Percentiles rank a stretch among this genome's conserved stretches.
phyloP scores from a whole-genome alignment of 2,329 filamentous ascomycete species.

The Alternaria solani region DNA sequence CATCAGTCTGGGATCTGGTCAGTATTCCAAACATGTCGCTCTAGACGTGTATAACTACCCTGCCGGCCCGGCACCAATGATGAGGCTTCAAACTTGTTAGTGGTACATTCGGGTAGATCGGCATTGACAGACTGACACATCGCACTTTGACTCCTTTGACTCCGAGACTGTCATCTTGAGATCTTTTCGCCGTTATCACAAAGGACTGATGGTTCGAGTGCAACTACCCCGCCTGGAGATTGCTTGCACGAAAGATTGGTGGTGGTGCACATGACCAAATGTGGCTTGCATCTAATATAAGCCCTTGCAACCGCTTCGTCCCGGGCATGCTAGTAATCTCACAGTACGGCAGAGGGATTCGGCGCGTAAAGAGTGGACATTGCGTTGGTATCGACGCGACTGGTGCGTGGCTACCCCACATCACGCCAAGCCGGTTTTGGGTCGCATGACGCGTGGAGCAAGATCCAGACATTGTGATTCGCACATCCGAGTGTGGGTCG shows the following conservation, averaged over 20 bases:
- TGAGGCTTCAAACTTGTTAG: slow-evolving; percentile 36
- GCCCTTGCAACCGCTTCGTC: not conserved
- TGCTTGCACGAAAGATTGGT: not conserved
- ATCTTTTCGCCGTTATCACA: slow-evolving; percentile 7
- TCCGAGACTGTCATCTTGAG: slow-evolving; percentile 35
- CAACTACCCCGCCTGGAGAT: not conserved
- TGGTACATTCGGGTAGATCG: not conserved
- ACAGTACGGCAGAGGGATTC: slow-evolving; percentile 31
- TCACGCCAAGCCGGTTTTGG: slow-evolving; percentile 20
- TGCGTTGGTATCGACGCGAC: not conserved
- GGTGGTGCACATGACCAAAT: not conserved
- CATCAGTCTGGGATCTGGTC: slow-evolving; percentile 42
- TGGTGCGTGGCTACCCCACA: slow-evolving; percentile 36
- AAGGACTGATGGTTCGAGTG: not conserved
- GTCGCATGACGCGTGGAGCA: slow-evolving; percentile 18
- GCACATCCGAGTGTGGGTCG: slow-evolving; percentile 7
- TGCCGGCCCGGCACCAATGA: slow-evolving; percentile 52
- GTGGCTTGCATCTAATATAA: slow-evolving; percentile 11
- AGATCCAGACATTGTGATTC: slow-evolving; percentile 19
- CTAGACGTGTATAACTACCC: not conserved
- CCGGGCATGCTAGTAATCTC: not conserved
- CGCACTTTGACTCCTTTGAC: slow-evolving; percentile 43
- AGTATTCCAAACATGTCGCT: not conserved
- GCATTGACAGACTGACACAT: slow-evolving; percentile 37
- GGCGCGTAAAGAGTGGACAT: slow-evolving; percentile 16